phyloP scores from a whole-genome alignment of 805 yeast species.

The Candida yuanshanica region DNA sequence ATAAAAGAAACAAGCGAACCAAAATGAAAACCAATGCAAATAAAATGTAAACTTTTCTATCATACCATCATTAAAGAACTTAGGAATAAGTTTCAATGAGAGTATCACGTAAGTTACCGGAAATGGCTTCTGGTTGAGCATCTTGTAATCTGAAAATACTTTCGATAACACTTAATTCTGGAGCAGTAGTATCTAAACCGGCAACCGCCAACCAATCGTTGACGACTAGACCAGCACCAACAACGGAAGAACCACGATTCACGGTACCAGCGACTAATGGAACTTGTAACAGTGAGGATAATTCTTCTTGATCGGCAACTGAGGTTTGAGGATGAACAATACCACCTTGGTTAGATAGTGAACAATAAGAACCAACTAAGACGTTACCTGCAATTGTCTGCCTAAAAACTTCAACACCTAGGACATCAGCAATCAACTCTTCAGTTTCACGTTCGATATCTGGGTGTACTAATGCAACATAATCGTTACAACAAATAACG shows the following conservation, averaged over 20 bases:
- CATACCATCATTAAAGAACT: not conserved
- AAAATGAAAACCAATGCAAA: not conserved
- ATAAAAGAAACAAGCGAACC: not conserved
- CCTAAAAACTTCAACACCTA: slow-evolving; percentile 98
- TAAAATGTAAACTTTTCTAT: not conserved
- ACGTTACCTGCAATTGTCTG: slow-evolving; percentile 99
- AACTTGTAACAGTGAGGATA: slow-evolving; percentile 89
- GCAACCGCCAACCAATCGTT: slow-evolving; percentile 97
- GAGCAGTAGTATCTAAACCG: slow-evolving; percentile 97
- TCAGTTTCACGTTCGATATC: slow-evolving; percentile 99
- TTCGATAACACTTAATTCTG: slow-evolving; percentile 94
- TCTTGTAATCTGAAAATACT: slow-evolving; percentile 92
- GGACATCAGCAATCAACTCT: slow-evolving; percentile 94
- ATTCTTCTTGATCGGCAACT: slow-evolving; percentile 96
- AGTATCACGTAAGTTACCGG: slow-evolving; percentile 84
- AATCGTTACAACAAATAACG: slow-evolving; percentile 97
- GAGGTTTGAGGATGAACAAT: slow-evolving; percentile 97
- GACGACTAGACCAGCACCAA: slow-evolving; percentile 98
- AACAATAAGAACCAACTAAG: slow-evolving; percentile 92
- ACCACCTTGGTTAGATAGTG: slow-evolving; percentile 96
- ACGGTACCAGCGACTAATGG: slow-evolving; percentile 99
- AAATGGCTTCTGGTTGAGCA: slow-evolving; percentile 81
- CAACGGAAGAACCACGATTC: slow-evolving; percentile 95
- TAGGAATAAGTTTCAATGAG: slow-evolving; percentile 85
- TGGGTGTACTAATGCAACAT: slow-evolving; percentile 98